Evolutionary conservation across 805 yeast genomes (phyloP), one percentile per base, ranked within the genome.

Genomic region (Saccharomycopsis sp.): DNA sequence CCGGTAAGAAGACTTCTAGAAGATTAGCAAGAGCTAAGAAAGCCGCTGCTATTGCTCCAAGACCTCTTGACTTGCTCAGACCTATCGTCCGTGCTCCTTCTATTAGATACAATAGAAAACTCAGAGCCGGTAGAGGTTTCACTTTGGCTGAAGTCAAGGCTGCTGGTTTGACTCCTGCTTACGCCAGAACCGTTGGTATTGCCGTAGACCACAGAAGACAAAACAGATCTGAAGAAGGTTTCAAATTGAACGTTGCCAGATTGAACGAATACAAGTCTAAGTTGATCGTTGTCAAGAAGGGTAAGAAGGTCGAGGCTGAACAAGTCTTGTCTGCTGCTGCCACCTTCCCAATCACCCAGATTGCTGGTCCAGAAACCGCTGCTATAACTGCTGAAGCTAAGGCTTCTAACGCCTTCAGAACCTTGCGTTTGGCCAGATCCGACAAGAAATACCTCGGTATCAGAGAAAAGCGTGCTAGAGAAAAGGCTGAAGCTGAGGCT

Each of bases 191-290:
- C 74, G 78, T 94, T 72, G 99, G 99, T 79, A 89, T 94, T 73
- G 90, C 99, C 71, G 98, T 93, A 74, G 99, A 94, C 84, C 96
- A 89, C 93, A 93, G 99, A 86, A 92, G 99, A 83, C 93, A 87
- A 77, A 94, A 94, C 96, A 92, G 89, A 84, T 86, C 92, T 72
- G 88, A 88, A 72, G 99, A 92, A 83, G 91, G 88, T 74, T 89
- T 91, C 71, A 94, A 93, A 76, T 80, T 83, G 70, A 94, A 94
- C 82, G 97, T 94, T 73, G 89, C 85, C 77, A 90, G 99, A 85
- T 87, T 94, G 78, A 81, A 89, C 82, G 97, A 89, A 79, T 94
- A 90, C 96, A 83, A 86, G 81, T 81, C 96, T 73, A 92, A 93
- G 81, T 84, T 94, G 78, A 92, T 94, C 72, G 86, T 94, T 75